Conservation (phyloP, 805 yeast species). For the Zygoascus ofunaensis region DNA sequence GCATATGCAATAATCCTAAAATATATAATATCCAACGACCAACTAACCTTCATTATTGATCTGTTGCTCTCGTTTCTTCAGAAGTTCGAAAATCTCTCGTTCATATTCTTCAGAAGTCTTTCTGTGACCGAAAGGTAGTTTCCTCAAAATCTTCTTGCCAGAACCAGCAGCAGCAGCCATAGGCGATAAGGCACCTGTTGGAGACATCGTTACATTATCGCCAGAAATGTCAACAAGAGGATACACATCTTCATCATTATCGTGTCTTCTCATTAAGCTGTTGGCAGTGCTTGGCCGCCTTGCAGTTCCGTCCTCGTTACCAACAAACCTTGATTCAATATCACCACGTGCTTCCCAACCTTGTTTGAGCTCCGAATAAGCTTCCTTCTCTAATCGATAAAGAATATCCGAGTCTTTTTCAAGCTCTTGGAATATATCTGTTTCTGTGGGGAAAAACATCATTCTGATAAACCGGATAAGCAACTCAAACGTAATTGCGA, state of each 20-base stretch:
- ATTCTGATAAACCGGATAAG: slow-evolving; percentile 48
- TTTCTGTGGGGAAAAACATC: slow-evolving; percentile 57
- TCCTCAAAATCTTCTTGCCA: slow-evolving; percentile 17
- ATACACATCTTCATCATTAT: neutral
- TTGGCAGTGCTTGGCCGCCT: neutral
- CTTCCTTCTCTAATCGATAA: slow-evolving; percentile 58
- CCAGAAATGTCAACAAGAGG: neutral
- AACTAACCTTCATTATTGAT: slow-evolving; percentile 9
- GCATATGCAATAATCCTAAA: no score
- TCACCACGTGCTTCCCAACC: slow-evolving; percentile 9
- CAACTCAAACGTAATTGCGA: slow-evolving; percentile 62
- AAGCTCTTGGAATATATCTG: slow-evolving; percentile 66
- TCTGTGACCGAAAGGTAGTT: slow-evolving; percentile 21
- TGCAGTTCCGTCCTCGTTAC: slow-evolving; percentile 1
- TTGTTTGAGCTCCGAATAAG: slow-evolving; percentile 50
- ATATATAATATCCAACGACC: neutral
- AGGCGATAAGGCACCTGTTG: neutral
- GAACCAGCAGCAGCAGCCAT: neutral
- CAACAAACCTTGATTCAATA: slow-evolving; percentile 3
- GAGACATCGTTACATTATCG: neutral
- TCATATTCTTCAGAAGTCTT: slow-evolving; percentile 26
- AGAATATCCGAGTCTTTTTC: slow-evolving; percentile 65
- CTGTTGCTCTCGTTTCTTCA: slow-evolving; percentile 30
- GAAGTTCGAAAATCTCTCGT: slow-evolving; percentile 29
- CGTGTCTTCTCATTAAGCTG: neutral